Conservation (phyloP, 306 rosid genomes). For the Senna tora region DNA sequence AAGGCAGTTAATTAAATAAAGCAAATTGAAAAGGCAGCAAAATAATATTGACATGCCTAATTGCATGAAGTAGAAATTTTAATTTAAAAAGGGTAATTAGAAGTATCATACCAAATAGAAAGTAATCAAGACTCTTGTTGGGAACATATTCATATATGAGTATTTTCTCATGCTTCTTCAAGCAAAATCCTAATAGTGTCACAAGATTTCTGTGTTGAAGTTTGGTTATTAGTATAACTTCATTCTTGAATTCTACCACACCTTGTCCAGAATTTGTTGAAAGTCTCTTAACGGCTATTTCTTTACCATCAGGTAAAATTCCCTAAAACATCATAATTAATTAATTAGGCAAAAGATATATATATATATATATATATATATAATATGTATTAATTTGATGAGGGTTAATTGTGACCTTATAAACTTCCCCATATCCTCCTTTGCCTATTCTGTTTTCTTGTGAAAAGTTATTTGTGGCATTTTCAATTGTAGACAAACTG, state of each 20-base stretch:
- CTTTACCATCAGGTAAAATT: background rate
- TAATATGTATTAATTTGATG: too few species aligned
- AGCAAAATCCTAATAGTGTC: background rate
- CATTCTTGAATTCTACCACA: background rate
- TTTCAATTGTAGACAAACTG: background rate
- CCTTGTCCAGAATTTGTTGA: background rate
- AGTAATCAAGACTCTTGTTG: background rate
- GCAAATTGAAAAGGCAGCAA: too few species aligned
- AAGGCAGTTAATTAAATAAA: too few species aligned
- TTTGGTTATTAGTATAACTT: background rate
- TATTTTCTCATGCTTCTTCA: background rate
- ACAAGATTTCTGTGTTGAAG: slow-evolving; percentile 4
- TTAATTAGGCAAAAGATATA: background rate
- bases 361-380: too few species aligned
- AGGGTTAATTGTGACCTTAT: too few species aligned
- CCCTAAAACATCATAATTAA: background rate
- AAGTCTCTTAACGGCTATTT: background rate
- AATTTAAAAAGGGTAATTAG: too few species aligned
- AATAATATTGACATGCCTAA: too few species aligned
- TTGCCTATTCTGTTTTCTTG: background rate
- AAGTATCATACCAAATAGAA: background rate
- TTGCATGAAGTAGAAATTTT: background rate
- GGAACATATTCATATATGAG: slow-evolving; percentile 1
- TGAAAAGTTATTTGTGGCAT: background rate
- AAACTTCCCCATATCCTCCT: too few species aligned